Evolutionary conservation across 2,329 filamentous ascomycete genomes (phyloP).

Genomic region (Torrubiellomyces zombiae): DNA sequence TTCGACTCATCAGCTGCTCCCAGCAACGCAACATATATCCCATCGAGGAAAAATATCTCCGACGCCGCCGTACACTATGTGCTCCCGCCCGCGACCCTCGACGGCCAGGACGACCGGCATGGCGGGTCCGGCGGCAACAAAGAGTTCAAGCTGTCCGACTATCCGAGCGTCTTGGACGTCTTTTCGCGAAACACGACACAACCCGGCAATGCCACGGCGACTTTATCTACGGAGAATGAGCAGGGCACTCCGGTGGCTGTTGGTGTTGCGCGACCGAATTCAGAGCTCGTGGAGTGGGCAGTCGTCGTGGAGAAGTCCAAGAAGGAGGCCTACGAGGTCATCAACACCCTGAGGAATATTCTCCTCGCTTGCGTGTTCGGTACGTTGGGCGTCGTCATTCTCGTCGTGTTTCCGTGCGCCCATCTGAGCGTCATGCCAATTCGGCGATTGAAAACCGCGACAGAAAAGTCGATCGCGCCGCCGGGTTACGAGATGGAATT

Average conservation of each 20-base stretch:
- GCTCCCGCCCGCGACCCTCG: slow-evolving; percentile 32
- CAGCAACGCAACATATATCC: slow-evolving; percentile 28
- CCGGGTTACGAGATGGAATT: slow-evolving; percentile 39
- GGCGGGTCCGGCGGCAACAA: slow-evolving; percentile 22
- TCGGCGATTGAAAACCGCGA: slow-evolving; percentile 56
- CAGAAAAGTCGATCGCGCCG: slow-evolving; percentile 54
- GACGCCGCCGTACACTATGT: slow-evolving; percentile 38
- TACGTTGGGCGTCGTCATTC: slow-evolving; percentile 53
- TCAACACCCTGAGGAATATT: slow-evolving; percentile 59
- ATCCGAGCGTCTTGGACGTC: slow-evolving; percentile 43
- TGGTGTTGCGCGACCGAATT: slow-evolving; percentile 60
- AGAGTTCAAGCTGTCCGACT: slow-evolving; percentile 43
- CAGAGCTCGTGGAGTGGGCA: slow-evolving; percentile 61
- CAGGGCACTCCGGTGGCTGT: slow-evolving; percentile 52
- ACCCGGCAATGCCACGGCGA: slow-evolving; percentile 50
- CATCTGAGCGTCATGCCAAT: slow-evolving; percentile 74
- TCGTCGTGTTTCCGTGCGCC: slow-evolving; percentile 62
- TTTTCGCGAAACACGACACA: slow-evolving; percentile 32
- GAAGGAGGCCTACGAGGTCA: slow-evolving; percentile 59
- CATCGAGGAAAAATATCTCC: slow-evolving; percentile 20
- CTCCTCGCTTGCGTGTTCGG: slow-evolving; percentile 75
- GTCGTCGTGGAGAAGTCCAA: slow-evolving; percentile 63
- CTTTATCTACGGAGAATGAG: slow-evolving; percentile 58
- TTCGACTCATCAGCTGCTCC: slow-evolving; percentile 30
- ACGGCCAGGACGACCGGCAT: slow-evolving; percentile 30